These are phyloP conservation scores for Jaenimonas drosophilae DNA, from an alignment of 208 protist genomes.

Conservation along the genomic window DNA sequence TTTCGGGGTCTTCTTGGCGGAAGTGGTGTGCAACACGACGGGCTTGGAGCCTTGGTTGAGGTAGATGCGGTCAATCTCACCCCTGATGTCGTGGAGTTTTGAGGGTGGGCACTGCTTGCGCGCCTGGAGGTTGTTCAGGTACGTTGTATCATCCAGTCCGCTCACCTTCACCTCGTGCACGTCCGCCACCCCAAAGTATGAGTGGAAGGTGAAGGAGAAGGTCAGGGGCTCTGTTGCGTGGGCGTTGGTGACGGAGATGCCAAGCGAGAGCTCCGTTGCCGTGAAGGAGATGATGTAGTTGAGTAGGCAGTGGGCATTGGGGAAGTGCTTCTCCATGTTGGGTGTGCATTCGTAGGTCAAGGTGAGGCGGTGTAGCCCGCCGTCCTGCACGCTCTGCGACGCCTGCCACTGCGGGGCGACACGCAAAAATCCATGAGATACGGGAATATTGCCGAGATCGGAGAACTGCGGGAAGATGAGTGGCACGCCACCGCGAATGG, in stretches of 20 bases:
- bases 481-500: constrained; percentile 84
- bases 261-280: constrained; percentile 34
- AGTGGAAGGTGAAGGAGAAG: constrained; percentile 83
- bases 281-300: constrained; percentile 71
- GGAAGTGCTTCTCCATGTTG: constrained; percentile 17
- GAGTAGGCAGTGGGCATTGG: constrained; percentile 10
- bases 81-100: constrained; percentile 12
- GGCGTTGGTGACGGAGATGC: constrained; percentile 57
- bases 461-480: constrained; percentile 87
- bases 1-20: constrained; percentile 9
- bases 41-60: constrained; percentile 16
- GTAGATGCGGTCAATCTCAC: constrained; percentile 79
- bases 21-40: constrained; percentile 5
- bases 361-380: constrained; percentile 15
- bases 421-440: constrained; percentile 78
- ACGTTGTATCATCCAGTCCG: constrained; percentile 56
- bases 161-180: constrained; percentile 44
- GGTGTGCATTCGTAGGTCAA: constrained; percentile 16
- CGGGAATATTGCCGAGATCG: constrained; percentile 39
- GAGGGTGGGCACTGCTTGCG: constrained; percentile 8
- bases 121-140: constrained; percentile 47
- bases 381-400: constrained; percentile 13
- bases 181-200: constrained; percentile 69
- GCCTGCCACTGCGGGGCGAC: constrained; percentile 11
- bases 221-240: constrained; percentile 18